Conservation (phyloP, 768 basidiomycete species). For the Suillus plorans region DNA sequence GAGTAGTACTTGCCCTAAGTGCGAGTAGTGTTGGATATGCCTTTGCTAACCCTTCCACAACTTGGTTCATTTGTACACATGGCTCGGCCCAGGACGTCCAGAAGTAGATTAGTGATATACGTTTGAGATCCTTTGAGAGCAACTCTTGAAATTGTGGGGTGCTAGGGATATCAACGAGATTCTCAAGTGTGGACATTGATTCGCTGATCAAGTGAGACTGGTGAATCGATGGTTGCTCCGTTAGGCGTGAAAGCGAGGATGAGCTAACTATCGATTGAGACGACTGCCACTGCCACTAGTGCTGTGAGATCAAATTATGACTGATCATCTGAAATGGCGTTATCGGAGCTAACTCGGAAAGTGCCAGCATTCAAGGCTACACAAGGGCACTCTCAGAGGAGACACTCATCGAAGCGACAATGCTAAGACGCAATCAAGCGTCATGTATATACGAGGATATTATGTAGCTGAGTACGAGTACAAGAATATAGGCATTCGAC, state of each 20-base stretch:
- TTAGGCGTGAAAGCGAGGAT: background rate
- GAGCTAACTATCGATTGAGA: background rate
- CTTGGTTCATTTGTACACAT: slow-evolving; percentile 85
- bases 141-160: slow-evolving; percentile 71
- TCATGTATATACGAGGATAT: background rate
- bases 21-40: slow-evolving; percentile 71
- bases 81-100: slow-evolving; percentile 94
- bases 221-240: background rate
- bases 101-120: slow-evolving; percentile 89
- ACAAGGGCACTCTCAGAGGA: background rate
- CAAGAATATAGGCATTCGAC: background rate
- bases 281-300: background rate
- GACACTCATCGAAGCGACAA: background rate
- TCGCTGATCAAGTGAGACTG: background rate
- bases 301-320: slow-evolving; percentile 1
- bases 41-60: slow-evolving; percentile 69
- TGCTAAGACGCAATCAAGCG: background rate
- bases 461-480: background rate
- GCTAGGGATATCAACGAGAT: slow-evolving; percentile 53
- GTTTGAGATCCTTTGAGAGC: slow-evolving; percentile 72
- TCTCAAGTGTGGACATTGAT: slow-evolving; percentile 29
- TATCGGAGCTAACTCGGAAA: background rate
- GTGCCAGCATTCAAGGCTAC: background rate
- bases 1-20: slow-evolving; percentile 61
- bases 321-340: background rate